Conservation (phyloP, 2,329 filamentous ascomycete genomes). For the Fusarium sp. region DNA sequence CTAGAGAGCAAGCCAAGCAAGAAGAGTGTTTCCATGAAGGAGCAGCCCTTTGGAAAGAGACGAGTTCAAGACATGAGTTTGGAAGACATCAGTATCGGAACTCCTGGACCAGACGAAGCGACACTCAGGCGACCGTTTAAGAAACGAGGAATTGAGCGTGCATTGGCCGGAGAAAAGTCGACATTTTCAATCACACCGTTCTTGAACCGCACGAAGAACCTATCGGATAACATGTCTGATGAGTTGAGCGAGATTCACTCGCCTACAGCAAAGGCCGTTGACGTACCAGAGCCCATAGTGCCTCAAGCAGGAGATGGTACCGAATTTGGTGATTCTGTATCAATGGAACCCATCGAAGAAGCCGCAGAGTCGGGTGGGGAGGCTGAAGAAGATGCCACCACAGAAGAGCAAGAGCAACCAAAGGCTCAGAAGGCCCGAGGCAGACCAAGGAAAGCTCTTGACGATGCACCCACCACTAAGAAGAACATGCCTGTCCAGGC, state of each 20-base stretch:
- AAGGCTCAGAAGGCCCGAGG: constrained; percentile 58
- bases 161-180: constrained; percentile 82
- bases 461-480: constrained; percentile 61
- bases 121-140: constrained; percentile 62
- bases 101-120: constrained; percentile 60
- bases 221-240: constrained; percentile 53
- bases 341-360: constrained; percentile 30
- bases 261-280: constrained; percentile 34
- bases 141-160: constrained; percentile 68
- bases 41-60: constrained; percentile 60
- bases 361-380: constrained; percentile 19
- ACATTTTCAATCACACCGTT: constrained; percentile 95
- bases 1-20: constrained; percentile 38
- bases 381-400: constrained; percentile 6
- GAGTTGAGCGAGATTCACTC: constrained; percentile 50
- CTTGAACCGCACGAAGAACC: constrained; percentile 78
- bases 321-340: constrained; percentile 17
- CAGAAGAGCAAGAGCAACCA: constrained; percentile 28
- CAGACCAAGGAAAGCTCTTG: constrained; percentile 59
- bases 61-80: constrained; percentile 60
- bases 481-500: constrained; percentile 58
- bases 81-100: constrained; percentile 62
- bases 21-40: constrained; percentile 41
- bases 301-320: constrained; percentile 51
- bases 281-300: constrained; percentile 49